Percentiles rank a stretch among this genome's conserved stretches.
These are phyloP conservation scores for Dentipellis fragilis DNA, from an alignment of 768 basidiomycete species.

Conservation along the genomic window DNA sequence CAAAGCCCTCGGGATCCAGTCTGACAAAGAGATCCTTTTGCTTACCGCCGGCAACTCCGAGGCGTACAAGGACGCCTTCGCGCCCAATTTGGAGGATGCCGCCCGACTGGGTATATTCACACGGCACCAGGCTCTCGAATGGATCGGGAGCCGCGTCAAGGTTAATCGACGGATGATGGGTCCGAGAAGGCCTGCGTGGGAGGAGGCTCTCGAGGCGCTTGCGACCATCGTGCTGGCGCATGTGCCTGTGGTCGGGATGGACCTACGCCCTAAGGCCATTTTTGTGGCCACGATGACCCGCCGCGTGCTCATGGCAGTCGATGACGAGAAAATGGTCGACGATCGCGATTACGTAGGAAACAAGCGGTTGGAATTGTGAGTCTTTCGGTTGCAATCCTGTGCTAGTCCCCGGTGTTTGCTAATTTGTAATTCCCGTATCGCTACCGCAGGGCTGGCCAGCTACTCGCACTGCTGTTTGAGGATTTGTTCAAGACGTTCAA, in stretches of 20 bases:
- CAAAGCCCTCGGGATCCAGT: slow-evolving; percentile 92
- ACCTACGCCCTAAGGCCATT: slow-evolving; percentile 89
- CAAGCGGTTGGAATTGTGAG: slow-evolving; percentile 94
- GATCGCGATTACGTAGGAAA: slow-evolving; percentile 99
- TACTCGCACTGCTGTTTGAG: slow-evolving; percentile 92
- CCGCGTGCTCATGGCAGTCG: slow-evolving; percentile 91
- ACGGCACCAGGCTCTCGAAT: slow-evolving; percentile 88
- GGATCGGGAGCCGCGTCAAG: slow-evolving; percentile 89
- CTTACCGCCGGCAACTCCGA: slow-evolving; percentile 90
- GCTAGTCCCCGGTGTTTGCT: no score
- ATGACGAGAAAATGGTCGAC: slow-evolving; percentile 94
- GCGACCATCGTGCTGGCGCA: slow-evolving; percentile 96
- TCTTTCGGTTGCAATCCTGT: slow-evolving; percentile 7
- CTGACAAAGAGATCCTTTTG: slow-evolving; percentile 95
- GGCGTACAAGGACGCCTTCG: slow-evolving; percentile 76
- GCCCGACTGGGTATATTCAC: slow-evolving; percentile 89
- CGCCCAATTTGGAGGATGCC: slow-evolving; percentile 89
- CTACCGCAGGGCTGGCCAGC: slow-evolving; percentile 74
- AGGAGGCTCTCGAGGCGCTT: slow-evolving; percentile 93
- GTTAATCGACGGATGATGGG: slow-evolving; percentile 73
- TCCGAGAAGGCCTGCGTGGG: slow-evolving; percentile 79
- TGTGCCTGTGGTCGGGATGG: slow-evolving; percentile 81
- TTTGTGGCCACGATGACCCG: slow-evolving; percentile 98
- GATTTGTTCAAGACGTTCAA: slow-evolving; percentile 99
- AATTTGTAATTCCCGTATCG: background rate